These are phyloP conservation scores for Arthroderma uncinatum DNA, from an alignment of 2,329 filamentous ascomycete species.

Conservation along the genomic window DNA sequence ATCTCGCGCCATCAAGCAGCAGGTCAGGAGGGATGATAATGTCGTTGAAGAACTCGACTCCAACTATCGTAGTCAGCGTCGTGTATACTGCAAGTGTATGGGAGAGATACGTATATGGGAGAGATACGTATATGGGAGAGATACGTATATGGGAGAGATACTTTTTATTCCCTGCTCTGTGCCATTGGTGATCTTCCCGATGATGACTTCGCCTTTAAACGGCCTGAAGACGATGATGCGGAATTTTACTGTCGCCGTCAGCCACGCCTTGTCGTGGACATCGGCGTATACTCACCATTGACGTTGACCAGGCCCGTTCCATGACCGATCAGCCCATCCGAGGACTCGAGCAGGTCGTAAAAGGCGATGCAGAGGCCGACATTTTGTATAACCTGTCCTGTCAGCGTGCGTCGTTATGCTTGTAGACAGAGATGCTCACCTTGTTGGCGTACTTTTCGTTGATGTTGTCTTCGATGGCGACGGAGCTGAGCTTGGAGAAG, in stretches of 20 bases:
- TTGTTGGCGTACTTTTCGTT: conserved; percentile 96
- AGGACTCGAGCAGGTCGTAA: conserved; percentile 79
- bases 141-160: conserved; percentile 27
- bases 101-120: not conserved
- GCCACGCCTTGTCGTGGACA: not conserved
- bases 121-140: not conserved
- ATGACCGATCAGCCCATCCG: conserved; percentile 87
- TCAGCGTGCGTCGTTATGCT: no score
- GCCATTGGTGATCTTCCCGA: conserved; percentile 69
- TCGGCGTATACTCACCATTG: conserved; percentile 53
- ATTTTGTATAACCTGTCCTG: conserved; percentile 68
- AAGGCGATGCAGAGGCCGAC: conserved; percentile 88
- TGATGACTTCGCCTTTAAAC: conserved; percentile 86
- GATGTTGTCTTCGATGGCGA: conserved; percentile 91
- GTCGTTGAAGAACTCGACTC: conserved; percentile 87
- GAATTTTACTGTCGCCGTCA: conserved; percentile 60
- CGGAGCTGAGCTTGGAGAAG: conserved; percentile 66
- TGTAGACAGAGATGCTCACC: conserved; percentile 42
- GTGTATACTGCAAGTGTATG: conserved; percentile 15
- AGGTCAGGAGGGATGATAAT: conserved; percentile 68
- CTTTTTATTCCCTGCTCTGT: conserved; percentile 61
- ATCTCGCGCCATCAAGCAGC: conserved; percentile 64
- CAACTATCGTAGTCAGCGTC: conserved; percentile 41
- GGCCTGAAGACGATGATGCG: conserved; percentile 87
- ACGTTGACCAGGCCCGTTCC: conserved; percentile 88